Evolutionary conservation across 2,329 filamentous ascomycete species (phyloP).

Genomic region (Botrytis deweyae): DNA sequence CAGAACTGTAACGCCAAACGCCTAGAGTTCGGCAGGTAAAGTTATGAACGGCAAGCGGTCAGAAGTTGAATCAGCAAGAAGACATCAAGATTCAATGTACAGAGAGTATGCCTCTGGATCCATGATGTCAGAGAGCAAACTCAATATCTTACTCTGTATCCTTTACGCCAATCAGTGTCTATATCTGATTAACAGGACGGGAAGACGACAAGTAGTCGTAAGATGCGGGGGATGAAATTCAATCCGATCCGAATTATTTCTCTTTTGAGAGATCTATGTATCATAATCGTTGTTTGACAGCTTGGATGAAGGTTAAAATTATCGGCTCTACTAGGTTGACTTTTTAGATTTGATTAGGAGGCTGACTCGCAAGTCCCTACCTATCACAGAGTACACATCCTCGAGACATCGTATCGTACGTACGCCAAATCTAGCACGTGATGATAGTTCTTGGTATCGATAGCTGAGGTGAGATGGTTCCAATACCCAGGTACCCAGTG

Average conservation of each 20-base stretch:
- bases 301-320: neutral
- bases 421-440: neutral
- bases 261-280: neutral
- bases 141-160: neutral
- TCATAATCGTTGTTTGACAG: neutral
- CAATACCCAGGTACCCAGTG: no score
- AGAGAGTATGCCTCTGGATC: neutral
- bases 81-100: neutral
- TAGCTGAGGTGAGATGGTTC: neutral
- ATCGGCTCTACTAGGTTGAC: neutral
- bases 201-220: neutral
- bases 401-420: neutral
- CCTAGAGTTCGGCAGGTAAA: neutral
- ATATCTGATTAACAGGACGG: neutral
- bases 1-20: neutral
- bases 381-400: no score
- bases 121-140: neutral
- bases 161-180: neutral
- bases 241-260: neutral
- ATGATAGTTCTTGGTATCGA: neutral
- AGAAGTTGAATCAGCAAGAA: neutral
- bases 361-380: neutral
- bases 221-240: neutral
- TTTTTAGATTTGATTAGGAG: neutral
- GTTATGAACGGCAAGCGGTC: neutral